Base-by-base conservation (phyloP, 179 eudicot species). In the Camellia oleifera region DNA sequence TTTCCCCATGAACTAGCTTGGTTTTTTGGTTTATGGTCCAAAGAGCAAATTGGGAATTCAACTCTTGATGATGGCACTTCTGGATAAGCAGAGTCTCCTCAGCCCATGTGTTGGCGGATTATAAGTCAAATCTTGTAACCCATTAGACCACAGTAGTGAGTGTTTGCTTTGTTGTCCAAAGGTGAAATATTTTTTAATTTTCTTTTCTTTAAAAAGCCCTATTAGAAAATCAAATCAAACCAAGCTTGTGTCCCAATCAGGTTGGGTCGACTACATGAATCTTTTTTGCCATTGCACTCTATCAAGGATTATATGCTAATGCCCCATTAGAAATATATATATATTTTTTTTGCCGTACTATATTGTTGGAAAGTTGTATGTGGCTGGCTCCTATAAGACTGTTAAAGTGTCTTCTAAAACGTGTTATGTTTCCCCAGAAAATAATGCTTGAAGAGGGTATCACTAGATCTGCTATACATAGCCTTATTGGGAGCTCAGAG, bases 371-470 rank as follows among this genome's bases (percentile, higher is more conserved):
- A 71, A 48, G 23, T 10, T 32, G 26, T 71, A n/a, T 48, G 15
- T 50, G 9, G 9, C 5, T 3, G 58, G 53, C 60, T 76, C 6
- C 18, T 64, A 50, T 72, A 56, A 40, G 63, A 58, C 62, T 9
- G 48, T 26, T 64, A 15, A 50, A 62, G 15, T 10, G 61, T 46
- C 75, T 60, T 45, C 69, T 77, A 11, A 82, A 63, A 46, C 77
- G 3, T 79, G 63, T 52, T 20, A n/a, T 15, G 14, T 26, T 53
- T 84, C 71, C 72, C 58, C 86, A 91, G 94, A 67, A 40, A 32
- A 79, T 80, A 76, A 89, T 91, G 94, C 87, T 91, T 65, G 87
- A 75, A 65, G 90, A 81, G 81, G 92, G 94, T 50, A 78, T 90
- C 64, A 87, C 89, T 63, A 90, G 88, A 83, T 78, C 88, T 87